Evolutionary conservation across 140 eudicot genomes (phyloP).

Genomic region (Oenanthe javanica): DNA sequence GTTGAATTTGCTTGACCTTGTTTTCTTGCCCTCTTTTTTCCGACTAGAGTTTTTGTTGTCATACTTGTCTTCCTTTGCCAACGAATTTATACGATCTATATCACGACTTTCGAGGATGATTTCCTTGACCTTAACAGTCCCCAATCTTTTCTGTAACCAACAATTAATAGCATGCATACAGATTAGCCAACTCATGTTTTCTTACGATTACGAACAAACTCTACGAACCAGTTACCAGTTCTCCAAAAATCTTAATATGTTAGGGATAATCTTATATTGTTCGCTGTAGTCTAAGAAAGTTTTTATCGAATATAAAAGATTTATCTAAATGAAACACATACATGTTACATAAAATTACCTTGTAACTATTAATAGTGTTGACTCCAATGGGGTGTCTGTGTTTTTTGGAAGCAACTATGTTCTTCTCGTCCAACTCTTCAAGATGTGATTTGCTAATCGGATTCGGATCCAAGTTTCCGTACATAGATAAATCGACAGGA

Average conservation of each 20-base stretch:
- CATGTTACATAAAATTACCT: background rate
- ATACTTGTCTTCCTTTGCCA: slow-evolving; percentile 1
- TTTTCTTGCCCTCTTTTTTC: background rate
- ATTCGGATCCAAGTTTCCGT: background rate
- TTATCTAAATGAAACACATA: background rate
- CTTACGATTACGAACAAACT: no score
- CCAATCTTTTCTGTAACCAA: slow-evolving; percentile 9
- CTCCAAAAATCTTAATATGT: no score
- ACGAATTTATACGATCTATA: background rate
- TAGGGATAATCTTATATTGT: no score
- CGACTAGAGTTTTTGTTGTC: background rate
- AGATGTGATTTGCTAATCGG: background rate
- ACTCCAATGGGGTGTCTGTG: background rate
- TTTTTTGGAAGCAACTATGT: slow-evolving; percentile 1
- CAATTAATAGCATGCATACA: background rate
- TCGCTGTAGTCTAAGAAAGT: no score
- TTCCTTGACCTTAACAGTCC: slow-evolving; percentile 1
- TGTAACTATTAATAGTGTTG: background rate
- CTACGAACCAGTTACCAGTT: no score
- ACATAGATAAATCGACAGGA: slow-evolving; percentile 12
- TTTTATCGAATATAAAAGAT: background rate
- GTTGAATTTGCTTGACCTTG: background rate
- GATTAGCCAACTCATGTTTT: background rate
- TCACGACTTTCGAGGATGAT: slow-evolving; percentile 12
- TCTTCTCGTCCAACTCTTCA: background rate